Evolutionary conservation across 2,329 filamentous ascomycete genomes (phyloP).

Genomic region (Penicillium occitanis): DNA sequence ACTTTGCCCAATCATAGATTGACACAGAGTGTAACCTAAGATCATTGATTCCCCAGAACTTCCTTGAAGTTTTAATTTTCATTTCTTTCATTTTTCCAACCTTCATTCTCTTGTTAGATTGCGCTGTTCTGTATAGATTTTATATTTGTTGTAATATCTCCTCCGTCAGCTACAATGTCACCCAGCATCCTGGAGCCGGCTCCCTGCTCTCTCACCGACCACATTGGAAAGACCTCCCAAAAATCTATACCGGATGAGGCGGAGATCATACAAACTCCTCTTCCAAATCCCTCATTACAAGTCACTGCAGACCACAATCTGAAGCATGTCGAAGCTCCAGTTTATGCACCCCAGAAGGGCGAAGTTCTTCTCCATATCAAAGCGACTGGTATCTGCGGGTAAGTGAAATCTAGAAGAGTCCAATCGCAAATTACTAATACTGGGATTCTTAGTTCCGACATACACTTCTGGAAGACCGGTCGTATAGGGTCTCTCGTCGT

Average conservation of each 20-base stretch:
- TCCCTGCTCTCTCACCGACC: not conserved
- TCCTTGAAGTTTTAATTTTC: not conserved
- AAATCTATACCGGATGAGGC: not conserved
- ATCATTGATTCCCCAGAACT: not conserved
- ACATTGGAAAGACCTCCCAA: constrained; percentile 2
- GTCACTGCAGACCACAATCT: constrained; percentile 62
- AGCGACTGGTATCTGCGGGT: constrained; percentile 65
- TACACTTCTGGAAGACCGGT: constrained; percentile 68
- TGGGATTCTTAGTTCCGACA: constrained; percentile 55
- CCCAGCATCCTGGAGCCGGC: not conserved
- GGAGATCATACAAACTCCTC: not conserved
- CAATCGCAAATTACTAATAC: not conserved
- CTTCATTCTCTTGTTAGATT: not conserved
- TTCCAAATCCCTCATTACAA: constrained; percentile 57
- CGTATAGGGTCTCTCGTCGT: constrained; percentile 63
- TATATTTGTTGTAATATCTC: not conserved
- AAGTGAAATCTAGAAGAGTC: constrained; percentile 12
- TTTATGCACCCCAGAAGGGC: constrained; percentile 54
- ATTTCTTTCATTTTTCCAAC: not conserved
- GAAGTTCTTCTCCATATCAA: constrained; percentile 63
- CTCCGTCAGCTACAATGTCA: not conserved
- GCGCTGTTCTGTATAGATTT: not conserved
- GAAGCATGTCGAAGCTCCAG: constrained; percentile 58
- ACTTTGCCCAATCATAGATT: not conserved
- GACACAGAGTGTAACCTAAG: not conserved